Conservation (phyloP, 768 basidiomycete species). For the Rhodotorula toruloides region DNA sequence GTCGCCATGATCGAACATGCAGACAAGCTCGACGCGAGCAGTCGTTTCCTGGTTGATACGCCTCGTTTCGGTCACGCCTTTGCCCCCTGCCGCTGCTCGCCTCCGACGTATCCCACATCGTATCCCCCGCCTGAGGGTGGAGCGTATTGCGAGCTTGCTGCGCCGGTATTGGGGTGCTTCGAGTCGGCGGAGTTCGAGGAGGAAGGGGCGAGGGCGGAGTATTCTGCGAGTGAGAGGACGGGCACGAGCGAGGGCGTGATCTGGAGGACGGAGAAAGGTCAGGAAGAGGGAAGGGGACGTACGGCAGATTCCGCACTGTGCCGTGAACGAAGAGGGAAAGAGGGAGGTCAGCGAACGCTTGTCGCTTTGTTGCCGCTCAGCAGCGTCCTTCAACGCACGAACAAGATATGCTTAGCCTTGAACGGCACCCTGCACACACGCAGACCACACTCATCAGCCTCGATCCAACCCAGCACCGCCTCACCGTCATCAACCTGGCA, state of each 20-base stretch:
- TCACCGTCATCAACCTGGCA: not conserved
- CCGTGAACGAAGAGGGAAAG: not conserved
- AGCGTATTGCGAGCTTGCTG: not conserved
- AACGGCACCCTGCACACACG: not conserved
- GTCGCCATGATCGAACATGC: no score
- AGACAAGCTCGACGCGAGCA: no score
- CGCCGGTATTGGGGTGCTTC: not conserved
- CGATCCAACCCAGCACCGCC: not conserved
- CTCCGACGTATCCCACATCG: slow-evolving; percentile 12
- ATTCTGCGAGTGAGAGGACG: not conserved
- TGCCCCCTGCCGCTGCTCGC: slow-evolving; percentile 5
- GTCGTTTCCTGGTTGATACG: no score
- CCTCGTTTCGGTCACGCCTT: no score
- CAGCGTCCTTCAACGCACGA: no score
- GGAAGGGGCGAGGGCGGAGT: not conserved
- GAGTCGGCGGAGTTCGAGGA: not conserved
- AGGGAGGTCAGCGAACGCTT: not conserved
- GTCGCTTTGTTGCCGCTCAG: no score
- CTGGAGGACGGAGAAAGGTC: not conserved
- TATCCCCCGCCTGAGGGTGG: not conserved
- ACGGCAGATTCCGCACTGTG: slow-evolving; percentile 9
- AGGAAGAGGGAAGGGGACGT: not conserved
- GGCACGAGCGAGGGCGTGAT: not conserved
- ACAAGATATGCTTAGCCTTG: slow-evolving; percentile 3
- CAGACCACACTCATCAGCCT: no score